Conservation (phyloP, 2,329 filamentous ascomycete genomes). For the Volutella citrinella region DNA sequence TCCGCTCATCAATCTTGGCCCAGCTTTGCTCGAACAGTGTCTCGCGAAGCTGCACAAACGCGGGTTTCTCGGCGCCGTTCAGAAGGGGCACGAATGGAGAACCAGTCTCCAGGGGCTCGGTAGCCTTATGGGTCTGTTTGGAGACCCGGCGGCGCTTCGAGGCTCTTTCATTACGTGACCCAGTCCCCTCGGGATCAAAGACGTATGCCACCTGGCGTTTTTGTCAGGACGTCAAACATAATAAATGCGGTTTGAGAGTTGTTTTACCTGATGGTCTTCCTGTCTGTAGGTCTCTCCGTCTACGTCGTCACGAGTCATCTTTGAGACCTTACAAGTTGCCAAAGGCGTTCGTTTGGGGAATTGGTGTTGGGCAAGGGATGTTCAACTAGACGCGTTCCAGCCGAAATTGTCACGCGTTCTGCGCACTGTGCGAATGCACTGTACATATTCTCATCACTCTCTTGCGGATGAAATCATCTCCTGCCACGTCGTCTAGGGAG, state of each 20-base stretch:
- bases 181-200: constrained; percentile 51
- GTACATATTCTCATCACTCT: neutral
- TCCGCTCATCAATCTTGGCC: constrained; percentile 59
- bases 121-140: constrained; percentile 31
- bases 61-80: constrained; percentile 49
- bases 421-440: constrained; percentile 15
- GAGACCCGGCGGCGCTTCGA: constrained; percentile 57
- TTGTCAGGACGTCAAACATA: too few relatives aligned
- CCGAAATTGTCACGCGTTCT: too few relatives aligned
- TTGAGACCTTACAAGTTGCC: constrained; percentile 1
- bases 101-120: constrained; percentile 10
- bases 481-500: too few relatives aligned
- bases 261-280: constrained; percentile 46
- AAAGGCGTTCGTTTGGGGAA: too few relatives aligned
- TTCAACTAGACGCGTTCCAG: neutral
- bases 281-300: constrained; percentile 30
- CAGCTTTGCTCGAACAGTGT: constrained; percentile 62
- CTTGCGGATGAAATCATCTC: too few relatives aligned
- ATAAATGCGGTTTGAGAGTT: too few relatives aligned
- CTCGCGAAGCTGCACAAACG: constrained; percentile 52
- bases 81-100: constrained; percentile 51
- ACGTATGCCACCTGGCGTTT: constrained; percentile 61
- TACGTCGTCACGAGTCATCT: constrained; percentile 23
- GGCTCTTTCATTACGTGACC: constrained; percentile 37
- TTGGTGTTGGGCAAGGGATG: too few relatives aligned